Conservation (phyloP, 805 yeast genomes). For the Yarrowia divulgata region DNA sequence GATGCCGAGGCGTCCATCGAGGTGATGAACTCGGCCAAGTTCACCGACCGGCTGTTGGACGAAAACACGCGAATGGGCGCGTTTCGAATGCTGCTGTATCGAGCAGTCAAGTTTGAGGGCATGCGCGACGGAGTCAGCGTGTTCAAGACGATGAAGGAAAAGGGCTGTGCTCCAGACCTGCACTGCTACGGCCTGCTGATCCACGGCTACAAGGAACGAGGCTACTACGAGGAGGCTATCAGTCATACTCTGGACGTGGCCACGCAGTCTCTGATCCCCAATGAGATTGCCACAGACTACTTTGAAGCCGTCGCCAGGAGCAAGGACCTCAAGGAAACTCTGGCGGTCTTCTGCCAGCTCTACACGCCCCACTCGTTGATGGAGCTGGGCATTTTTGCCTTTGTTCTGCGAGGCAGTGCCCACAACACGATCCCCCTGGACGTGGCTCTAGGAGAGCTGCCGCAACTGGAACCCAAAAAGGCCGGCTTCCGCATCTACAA, state of each 20-base stretch:
- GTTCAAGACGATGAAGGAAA: constrained; percentile 20
- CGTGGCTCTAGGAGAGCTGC: constrained; percentile 14
- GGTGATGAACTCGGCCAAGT: constrained; percentile 34
- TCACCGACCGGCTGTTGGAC: constrained; percentile 1
- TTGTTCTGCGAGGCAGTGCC: constrained; percentile 22
- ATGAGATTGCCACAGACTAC: constrained; percentile 25
- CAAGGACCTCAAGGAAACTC: neutral
- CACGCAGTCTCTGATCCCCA: neutral
- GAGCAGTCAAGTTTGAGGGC: constrained; percentile 36
- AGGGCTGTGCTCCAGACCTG: constrained; percentile 11
- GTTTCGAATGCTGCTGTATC: constrained; percentile 33
- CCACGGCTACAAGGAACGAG: constrained; percentile 39
- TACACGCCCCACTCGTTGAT: constrained; percentile 5
- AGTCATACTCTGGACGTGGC: constrained; percentile 12
- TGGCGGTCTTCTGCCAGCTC: constrained; percentile 18
- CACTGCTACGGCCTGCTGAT: constrained; percentile 16
- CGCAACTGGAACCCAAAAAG: neutral
- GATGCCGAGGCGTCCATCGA: constrained; percentile 32
- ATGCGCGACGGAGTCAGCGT: constrained; percentile 25
- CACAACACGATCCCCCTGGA: constrained; percentile 1
- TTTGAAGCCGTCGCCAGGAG: constrained; percentile 24
- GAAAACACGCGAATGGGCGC: constrained; percentile 7
- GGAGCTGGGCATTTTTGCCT: constrained; percentile 26
- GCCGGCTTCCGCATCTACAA: neutral
- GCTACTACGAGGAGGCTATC: constrained; percentile 36